Percentiles rank a stretch among this genome's conserved stretches.
phyloP scores from a whole-genome alignment of 352 stramenopile genomes.

The Globisporangium cederbergense region DNA sequence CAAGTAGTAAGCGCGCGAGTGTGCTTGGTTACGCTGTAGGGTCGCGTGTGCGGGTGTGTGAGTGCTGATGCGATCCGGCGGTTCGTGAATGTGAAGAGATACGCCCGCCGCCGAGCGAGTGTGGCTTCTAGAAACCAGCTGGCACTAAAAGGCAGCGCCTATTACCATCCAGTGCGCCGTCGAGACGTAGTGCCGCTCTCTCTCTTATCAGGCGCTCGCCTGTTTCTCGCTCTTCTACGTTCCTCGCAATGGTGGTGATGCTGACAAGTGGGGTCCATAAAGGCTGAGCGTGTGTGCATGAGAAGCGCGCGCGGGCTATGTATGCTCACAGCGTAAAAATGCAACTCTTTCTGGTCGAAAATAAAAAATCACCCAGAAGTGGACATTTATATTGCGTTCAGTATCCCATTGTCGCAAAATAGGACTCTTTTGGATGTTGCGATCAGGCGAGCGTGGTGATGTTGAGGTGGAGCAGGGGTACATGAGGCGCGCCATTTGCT shows the following conservation, averaged over 20 bases:
- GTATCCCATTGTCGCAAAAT: neutral
- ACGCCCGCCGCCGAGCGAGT: too few species aligned
- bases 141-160: neutral
- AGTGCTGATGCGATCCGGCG: too few species aligned
- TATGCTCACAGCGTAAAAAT: neutral
- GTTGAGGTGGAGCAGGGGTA: conserved; percentile 8
- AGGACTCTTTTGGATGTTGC: neutral
- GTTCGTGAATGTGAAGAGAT: too few species aligned
- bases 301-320: neutral
- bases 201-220: neutral
- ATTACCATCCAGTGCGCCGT: neutral
- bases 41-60: too few species aligned
- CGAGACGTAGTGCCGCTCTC: too few species aligned
- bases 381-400: conserved; percentile 5
- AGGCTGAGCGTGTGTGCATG: too few species aligned
- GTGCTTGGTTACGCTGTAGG: too few species aligned
- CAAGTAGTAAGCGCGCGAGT: too few species aligned
- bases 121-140: too few species aligned
- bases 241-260: neutral
- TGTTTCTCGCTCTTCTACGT: neutral
- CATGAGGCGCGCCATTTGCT: conserved; percentile 14
- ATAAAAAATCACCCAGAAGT: neutral
- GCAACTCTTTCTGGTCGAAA: conserved; percentile 9
- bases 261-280: conserved; percentile 3
- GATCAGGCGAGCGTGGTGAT: conserved; percentile 3